A percentile compares a stretch with the other conserved stretches of the same genome.
phyloP scores from a whole-genome alignment of 164 flowering plant species.

The Santalum album region DNA sequence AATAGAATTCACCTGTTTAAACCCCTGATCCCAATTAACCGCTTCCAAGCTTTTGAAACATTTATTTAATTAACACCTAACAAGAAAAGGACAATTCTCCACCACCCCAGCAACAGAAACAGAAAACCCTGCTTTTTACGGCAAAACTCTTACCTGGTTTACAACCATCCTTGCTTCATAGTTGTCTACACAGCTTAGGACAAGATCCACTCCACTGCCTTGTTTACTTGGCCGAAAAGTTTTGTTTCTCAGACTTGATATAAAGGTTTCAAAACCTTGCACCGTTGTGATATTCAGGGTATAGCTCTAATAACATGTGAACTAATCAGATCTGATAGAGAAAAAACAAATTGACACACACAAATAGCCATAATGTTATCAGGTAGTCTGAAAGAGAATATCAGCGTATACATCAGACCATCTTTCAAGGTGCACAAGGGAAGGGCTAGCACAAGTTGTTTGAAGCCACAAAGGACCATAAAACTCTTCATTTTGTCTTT shows the following conservation, averaged over 20 bases:
- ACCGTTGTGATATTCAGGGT: slow-evolving; percentile 91
- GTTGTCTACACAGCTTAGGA: slow-evolving; percentile 94
- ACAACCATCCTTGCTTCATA: slow-evolving; percentile 99
- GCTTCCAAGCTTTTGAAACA: neutral
- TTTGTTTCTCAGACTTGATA: slow-evolving; percentile 63
- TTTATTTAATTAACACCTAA: too few species aligned
- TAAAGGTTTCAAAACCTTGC: slow-evolving; percentile 91
- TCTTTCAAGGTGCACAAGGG: neutral
- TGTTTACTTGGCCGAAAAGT: slow-evolving; percentile 46
- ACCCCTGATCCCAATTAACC: neutral
- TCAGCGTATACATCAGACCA: neutral
- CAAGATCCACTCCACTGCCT: slow-evolving; percentile 86
- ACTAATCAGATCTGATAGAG: slow-evolving; percentile 7
- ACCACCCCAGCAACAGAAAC: too few species aligned
- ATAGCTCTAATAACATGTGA: slow-evolving; percentile 54
- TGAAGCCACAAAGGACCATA: too few species aligned
- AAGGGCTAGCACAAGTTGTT: too few species aligned
- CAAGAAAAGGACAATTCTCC: too few species aligned
- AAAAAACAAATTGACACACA: neutral
- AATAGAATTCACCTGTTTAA: neutral
- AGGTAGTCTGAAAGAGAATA: neutral
- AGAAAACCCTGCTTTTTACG: too few species aligned
- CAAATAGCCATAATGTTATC: neutral
- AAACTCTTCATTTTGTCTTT: too few species aligned
- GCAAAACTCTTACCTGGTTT: slow-evolving; percentile 61